Conservation (phyloP, 192 early-diverging fungal genomes). For the Rhizoclosmatium sp. region DNA sequence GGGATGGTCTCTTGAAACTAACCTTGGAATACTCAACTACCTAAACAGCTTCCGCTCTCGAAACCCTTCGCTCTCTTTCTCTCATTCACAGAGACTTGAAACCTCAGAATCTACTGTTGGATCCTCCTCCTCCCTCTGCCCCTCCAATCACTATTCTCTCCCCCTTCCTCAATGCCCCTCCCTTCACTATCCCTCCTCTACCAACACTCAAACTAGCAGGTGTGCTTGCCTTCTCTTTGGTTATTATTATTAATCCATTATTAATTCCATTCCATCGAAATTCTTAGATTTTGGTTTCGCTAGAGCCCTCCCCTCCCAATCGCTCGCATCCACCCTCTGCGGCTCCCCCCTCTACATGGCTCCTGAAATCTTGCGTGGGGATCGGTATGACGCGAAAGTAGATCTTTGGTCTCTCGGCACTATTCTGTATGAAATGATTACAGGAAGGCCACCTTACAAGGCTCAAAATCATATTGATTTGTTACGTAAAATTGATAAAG, state of each 20-base stretch:
- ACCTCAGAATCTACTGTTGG: constrained; percentile 89
- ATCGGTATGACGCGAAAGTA: constrained; percentile 94
- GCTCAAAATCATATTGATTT: constrained; percentile 95
- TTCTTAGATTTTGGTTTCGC: constrained; percentile 94
- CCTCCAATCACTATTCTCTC: constrained; percentile 53
- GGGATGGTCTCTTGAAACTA: too few species aligned
- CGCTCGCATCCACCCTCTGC: constrained; percentile 94
- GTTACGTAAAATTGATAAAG: constrained; percentile 86
- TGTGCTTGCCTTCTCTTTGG: background rate
- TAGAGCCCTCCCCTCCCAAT: constrained; percentile 79
- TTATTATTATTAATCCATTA: background rate
- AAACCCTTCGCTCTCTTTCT: constrained; percentile 83
- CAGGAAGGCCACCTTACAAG: constrained; percentile 89
- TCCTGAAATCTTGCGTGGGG: constrained; percentile 81
- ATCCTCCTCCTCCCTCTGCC: constrained; percentile 58
- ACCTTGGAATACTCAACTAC: too few species aligned
- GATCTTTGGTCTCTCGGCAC: constrained; percentile 98
- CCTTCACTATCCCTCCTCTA: constrained; percentile 56
- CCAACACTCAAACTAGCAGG: constrained; percentile 88
- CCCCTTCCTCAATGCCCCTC: constrained; percentile 36
- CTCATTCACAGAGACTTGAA: constrained; percentile 98
- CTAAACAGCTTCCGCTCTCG: constrained; percentile 78
- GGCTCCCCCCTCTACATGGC: constrained; percentile 98
- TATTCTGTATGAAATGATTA: constrained; percentile 93
- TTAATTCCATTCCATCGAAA: background rate